Evolutionary conservation across 305 asterid species (phyloP).

Genomic region (Fraxinus paxiana): DNA sequence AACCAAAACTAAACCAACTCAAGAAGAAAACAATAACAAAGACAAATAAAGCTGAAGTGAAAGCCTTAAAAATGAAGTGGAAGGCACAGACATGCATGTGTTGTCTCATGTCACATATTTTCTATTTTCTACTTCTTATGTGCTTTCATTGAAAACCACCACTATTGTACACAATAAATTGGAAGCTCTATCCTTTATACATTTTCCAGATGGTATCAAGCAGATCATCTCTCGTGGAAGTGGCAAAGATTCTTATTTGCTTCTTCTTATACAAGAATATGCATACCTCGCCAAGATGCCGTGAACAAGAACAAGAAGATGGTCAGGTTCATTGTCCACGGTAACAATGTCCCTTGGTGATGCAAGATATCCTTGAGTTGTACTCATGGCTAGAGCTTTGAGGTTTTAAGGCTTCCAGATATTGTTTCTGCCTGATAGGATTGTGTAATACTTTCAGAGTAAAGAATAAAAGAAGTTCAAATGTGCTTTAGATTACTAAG

Average conservation of each 20-base stretch:
- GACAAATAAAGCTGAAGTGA: not conserved
- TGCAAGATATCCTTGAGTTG: conserved; percentile 51
- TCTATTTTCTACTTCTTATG: not conserved
- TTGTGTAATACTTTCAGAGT: conserved; percentile 15
- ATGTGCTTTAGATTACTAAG: conserved; percentile 2
- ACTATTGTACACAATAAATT: not conserved
- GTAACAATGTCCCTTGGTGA: conserved; percentile 39
- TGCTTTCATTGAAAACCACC: conserved; percentile 9
- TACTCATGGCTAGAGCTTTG: conserved; percentile 52
- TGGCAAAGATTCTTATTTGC: conserved; percentile 12
- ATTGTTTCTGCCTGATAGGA: conserved; percentile 44
- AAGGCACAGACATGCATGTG: not conserved
- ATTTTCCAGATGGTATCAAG: conserved; percentile 7
- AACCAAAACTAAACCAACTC: not conserved
- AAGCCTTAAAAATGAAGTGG: not conserved
- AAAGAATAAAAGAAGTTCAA: conserved; percentile 6
- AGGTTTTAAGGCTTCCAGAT: conserved; percentile 45
- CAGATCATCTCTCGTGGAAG: not conserved
- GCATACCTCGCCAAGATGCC: conserved; percentile 88
- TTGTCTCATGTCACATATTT: not conserved
- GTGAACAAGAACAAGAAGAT: conserved; percentile 96
- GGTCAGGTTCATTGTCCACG: conserved; percentile 64
- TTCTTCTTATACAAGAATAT: conserved; percentile 12
- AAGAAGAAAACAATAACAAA: not conserved
- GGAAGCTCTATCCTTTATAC: not conserved